These are phyloP conservation scores for Neurospora intermedia DNA, from an alignment of 495 filamentous ascomycete species.

Conservation along the genomic window DNA sequence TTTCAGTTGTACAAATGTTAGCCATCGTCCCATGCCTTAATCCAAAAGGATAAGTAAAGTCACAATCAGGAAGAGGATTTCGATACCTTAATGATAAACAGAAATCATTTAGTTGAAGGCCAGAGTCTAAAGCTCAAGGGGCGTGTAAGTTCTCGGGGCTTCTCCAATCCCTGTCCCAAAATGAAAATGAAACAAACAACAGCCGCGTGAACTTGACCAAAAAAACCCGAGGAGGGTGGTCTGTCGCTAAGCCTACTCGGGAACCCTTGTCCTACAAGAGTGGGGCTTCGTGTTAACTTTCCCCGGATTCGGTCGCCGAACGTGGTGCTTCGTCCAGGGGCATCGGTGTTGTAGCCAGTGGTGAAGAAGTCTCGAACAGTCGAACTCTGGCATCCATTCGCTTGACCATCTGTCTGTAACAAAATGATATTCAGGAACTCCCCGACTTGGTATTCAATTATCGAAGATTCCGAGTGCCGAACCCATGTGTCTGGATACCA, in stretches of 20 bases:
- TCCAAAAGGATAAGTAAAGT: neutral
- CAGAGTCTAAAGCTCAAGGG: neutral
- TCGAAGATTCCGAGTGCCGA: neutral
- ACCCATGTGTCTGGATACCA: neutral
- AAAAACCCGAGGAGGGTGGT: too few species aligned
- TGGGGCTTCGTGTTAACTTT: neutral
- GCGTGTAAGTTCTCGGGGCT: neutral
- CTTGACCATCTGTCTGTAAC: neutral
- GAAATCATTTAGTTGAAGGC: neutral
- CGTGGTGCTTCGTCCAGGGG: neutral
- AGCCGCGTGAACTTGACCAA: neutral
- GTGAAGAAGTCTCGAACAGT: neutral
- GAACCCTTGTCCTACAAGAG: neutral
- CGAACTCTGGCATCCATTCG: neutral
- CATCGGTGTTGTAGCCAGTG: neutral
- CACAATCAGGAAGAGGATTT: neutral
- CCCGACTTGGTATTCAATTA: neutral
- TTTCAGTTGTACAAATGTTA: neutral
- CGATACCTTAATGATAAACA: neutral
- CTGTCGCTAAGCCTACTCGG: neutral
- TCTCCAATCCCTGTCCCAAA: neutral
- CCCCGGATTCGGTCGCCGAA: neutral
- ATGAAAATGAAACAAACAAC: neutral
- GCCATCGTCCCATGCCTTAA: neutral
- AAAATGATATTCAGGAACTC: neutral